phyloP scores from a whole-genome alignment of 305 asterid genomes.

The Rubia balearica region DNA sequence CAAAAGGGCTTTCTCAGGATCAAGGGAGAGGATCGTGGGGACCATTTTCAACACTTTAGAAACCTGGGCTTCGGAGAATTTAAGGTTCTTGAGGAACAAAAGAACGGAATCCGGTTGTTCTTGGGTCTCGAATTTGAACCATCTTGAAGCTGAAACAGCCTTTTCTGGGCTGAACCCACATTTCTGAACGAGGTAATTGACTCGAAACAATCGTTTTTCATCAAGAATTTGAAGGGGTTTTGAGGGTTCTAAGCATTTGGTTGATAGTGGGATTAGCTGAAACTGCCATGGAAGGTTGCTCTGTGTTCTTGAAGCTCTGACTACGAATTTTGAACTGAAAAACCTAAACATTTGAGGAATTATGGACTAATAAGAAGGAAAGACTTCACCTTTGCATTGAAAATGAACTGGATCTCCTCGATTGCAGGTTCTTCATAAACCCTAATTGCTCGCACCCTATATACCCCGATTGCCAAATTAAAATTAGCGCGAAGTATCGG shows the following conservation, averaged over 20 bases:
- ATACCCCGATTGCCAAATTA: neutral
- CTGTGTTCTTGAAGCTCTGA: neutral
- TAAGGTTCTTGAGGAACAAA: neutral
- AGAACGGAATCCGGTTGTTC: neutral
- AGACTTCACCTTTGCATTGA: slow-evolving; percentile 3
- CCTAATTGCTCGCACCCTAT: neutral
- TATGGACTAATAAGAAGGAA: neutral
- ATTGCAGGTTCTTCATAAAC: neutral
- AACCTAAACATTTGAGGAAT: neutral
- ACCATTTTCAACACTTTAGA: neutral
- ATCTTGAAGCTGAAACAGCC: slow-evolving; percentile 7
- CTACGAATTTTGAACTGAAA: neutral
- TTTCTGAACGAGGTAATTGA: slow-evolving; percentile 11
- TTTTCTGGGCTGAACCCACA: slow-evolving; percentile 25
- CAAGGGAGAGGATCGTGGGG: slow-evolving; percentile 8
- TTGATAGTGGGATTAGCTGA: slow-evolving; percentile 3
- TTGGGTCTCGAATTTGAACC: neutral
- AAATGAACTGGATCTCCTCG: neutral
- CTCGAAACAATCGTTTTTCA: neutral
- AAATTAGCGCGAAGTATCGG: neutral
- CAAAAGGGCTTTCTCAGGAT: slow-evolving; percentile 16
- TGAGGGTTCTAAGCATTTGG: neutral
- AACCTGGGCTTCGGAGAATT: neutral
- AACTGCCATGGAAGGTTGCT: neutral
- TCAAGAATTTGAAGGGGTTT: neutral